These are phyloP conservation scores for Coemansia erecta DNA, from an alignment of 192 early-diverging fungal species.

Conservation along the genomic window DNA sequence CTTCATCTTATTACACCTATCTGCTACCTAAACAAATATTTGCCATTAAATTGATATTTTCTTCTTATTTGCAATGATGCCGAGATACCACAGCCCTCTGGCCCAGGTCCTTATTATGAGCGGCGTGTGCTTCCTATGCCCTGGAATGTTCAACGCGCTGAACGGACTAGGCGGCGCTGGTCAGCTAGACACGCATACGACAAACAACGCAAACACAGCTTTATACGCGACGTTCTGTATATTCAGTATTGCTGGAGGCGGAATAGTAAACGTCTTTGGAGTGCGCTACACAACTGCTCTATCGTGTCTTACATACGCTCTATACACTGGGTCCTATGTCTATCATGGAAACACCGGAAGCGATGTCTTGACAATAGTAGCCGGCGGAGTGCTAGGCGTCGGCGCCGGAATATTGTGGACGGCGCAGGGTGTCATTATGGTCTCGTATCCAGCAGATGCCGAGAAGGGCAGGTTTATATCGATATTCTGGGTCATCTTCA, in stretches of 20 bases:
- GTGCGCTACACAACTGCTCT: constrained; percentile 63
- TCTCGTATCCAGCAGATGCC: constrained; percentile 74
- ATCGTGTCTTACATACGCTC: constrained; percentile 65
- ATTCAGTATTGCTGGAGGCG: constrained; percentile 72
- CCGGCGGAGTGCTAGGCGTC: constrained; percentile 74
- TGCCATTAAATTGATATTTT: neutral
- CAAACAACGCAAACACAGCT: constrained; percentile 71
- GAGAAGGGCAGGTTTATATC: constrained; percentile 79
- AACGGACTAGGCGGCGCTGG: constrained; percentile 67
- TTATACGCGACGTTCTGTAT: constrained; percentile 72
- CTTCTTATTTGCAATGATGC: constrained; percentile 16
- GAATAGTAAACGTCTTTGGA: constrained; percentile 77
- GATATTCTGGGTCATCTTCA: constrained; percentile 83
- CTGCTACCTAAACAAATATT: neutral
- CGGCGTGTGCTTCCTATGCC: constrained; percentile 72
- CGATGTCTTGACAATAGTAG: constrained; percentile 62
- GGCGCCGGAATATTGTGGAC: constrained; percentile 72
- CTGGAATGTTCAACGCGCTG: constrained; percentile 77
- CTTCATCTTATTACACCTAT: neutral
- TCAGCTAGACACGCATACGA: constrained; percentile 56
- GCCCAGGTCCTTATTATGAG: constrained; percentile 68
- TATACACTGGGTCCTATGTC: constrained; percentile 73
- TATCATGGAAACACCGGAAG: constrained; percentile 59
- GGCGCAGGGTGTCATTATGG: constrained; percentile 75
- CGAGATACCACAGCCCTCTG: constrained; percentile 58